Evolutionary conservation across 2,329 filamentous ascomycete species (phyloP).

Genomic region (Tothia fuscella): DNA sequence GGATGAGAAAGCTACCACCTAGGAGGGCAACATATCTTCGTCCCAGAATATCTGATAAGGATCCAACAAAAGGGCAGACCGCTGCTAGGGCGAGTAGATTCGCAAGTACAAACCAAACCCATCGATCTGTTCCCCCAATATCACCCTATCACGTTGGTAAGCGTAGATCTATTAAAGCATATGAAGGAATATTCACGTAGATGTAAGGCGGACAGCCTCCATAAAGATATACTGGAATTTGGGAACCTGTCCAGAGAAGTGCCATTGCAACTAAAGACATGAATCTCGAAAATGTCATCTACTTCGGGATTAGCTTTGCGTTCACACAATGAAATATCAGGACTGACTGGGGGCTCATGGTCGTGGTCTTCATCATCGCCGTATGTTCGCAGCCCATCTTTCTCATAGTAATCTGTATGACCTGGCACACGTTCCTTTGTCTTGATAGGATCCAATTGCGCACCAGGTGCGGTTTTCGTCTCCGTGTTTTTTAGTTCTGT

Average conservation of each 20-base stretch:
- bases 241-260: constrained; percentile 44
- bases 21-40: constrained; percentile 44
- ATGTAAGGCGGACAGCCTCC: constrained; percentile 33
- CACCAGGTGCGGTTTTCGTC: constrained; percentile 15
- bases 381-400: constrained; percentile 31
- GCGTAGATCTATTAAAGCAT: too few relatives aligned
- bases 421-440: constrained; percentile 18
- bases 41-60: constrained; percentile 51
- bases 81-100: constrained; percentile 24
- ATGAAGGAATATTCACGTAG: constrained; percentile 43
- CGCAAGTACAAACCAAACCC: constrained; percentile 45
- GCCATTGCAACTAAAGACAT: constrained; percentile 43
- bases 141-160: too few relatives aligned
- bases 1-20: constrained; percentile 41
- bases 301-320: constrained; percentile 16
- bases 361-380: constrained; percentile 38
- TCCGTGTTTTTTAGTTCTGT: neutral
- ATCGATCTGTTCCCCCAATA: constrained; percentile 44
- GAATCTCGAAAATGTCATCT: constrained; percentile 37
- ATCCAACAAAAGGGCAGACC: constrained; percentile 49
- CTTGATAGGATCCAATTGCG: constrained; percentile 14
- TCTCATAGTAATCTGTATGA: constrained; percentile 32
- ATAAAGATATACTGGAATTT: constrained; percentile 35
- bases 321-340: too few relatives aligned
- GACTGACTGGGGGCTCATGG: constrained; percentile 31